These are phyloP conservation scores for Phytophthora cajani DNA, from an alignment of 352 stramenopile species.

Conservation along the genomic window DNA sequence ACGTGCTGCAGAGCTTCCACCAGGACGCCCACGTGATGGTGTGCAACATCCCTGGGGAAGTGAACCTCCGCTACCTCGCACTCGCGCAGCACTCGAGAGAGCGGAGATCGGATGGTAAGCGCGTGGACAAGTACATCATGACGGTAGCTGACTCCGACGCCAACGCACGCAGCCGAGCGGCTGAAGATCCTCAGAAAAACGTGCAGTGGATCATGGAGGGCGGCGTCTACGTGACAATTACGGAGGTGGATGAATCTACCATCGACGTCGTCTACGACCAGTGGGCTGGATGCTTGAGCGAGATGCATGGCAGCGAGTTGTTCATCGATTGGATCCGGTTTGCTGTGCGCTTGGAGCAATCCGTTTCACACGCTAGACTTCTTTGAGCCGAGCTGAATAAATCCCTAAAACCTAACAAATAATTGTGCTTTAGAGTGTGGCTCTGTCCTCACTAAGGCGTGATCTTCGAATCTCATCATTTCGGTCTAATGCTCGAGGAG, in stretches of 20 bases:
- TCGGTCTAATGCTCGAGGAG: no score
- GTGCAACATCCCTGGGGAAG: not conserved
- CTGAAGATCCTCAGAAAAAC: slow-evolving; percentile 2
- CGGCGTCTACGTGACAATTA: slow-evolving; percentile 23
- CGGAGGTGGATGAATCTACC: slow-evolving; percentile 22
- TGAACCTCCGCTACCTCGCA: not conserved
- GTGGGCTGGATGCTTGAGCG: slow-evolving; percentile 33
- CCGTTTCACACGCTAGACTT: not conserved
- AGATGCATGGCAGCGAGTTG: slow-evolving; percentile 44
- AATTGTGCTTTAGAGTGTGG: no score
- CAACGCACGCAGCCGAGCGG: slow-evolving; percentile 10
- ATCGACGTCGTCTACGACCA: slow-evolving; percentile 37
- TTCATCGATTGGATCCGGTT: slow-evolving; percentile 45
- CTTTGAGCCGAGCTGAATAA: not conserved
- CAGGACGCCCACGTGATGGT: not conserved
- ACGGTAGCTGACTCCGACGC: slow-evolving; percentile 3
- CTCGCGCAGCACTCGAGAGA: slow-evolving; percentile 10
- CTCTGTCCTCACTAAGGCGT: not conserved
- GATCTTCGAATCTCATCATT: no score
- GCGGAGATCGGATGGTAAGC: slow-evolving; percentile 33
- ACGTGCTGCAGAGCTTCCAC: slow-evolving; percentile 4
- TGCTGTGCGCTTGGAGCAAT: slow-evolving; percentile 10
- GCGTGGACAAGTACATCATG: slow-evolving; percentile 39
- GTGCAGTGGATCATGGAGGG: slow-evolving; percentile 34
- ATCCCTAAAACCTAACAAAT: not conserved